Conservation (phyloP, 2,329 filamentous ascomycete genomes). For the Domatiomyces catenatus region DNA sequence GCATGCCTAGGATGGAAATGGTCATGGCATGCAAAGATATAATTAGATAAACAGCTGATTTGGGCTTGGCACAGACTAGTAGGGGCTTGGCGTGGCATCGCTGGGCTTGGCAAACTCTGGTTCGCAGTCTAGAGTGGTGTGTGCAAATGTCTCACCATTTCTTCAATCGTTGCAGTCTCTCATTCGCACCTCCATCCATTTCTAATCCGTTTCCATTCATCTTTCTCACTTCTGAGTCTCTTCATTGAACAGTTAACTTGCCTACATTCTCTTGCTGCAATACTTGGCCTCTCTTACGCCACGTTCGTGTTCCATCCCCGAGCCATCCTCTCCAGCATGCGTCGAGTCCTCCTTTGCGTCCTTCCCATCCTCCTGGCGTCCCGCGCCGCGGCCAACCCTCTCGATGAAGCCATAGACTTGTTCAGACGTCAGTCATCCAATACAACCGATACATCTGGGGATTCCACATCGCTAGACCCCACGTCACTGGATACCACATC, state of each 20-base stretch:
- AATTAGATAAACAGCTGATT: not conserved
- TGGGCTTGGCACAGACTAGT: not conserved
- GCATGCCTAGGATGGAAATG: constrained; percentile 25
- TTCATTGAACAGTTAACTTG: not conserved
- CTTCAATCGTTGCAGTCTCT: not conserved
- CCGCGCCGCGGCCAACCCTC: constrained; percentile 12
- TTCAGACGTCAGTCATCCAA: constrained; percentile 16
- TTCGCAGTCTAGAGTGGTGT: not conserved
- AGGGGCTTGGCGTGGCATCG: not conserved
- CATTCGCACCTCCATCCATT: not conserved
- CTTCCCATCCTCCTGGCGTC: constrained; percentile 12
- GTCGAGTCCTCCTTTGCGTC: constrained; percentile 7
- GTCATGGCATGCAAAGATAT: constrained; percentile 26
- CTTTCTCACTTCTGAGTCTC: not conserved
- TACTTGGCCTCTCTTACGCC: not conserved
- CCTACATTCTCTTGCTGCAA: not conserved
- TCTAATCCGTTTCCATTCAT: not conserved
- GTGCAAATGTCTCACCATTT: not conserved
- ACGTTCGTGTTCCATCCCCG: not conserved
- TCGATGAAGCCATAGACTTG: constrained; percentile 13
- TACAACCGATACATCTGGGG: constrained; percentile 9
- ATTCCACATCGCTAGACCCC: too few relatives aligned
- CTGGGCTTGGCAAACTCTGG: not conserved
- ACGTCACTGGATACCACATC: too few relatives aligned
- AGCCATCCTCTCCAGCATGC: constrained; percentile 6